Conservation (phyloP, 345 rosid species). For the Garcia nutans region DNA sequence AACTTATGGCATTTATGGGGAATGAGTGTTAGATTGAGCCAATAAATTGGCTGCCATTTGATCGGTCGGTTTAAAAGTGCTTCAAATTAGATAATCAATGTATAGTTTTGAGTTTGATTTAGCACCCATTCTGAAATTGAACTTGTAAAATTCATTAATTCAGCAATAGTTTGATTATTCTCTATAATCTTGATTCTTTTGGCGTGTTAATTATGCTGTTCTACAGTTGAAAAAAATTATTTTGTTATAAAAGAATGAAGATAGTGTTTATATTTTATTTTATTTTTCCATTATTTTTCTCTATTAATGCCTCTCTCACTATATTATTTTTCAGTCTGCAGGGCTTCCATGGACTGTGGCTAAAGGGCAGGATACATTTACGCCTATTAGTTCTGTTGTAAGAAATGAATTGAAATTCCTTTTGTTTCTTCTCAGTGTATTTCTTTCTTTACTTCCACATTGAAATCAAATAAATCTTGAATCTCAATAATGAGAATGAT, state of each 20-base stretch:
- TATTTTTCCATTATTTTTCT: neutral
- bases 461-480: neutral
- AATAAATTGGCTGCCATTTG: neutral
- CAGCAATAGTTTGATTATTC: too few species aligned
- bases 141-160: neutral
- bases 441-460: neutral
- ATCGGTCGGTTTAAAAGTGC: neutral
- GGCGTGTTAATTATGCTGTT: too few species aligned
- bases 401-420: conserved; percentile 25
- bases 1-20: neutral
- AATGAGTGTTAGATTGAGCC: neutral
- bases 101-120: neutral
- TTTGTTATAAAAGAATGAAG: neutral
- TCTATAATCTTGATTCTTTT: too few species aligned
- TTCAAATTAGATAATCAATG: neutral
- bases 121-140: neutral
- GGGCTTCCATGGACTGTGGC: conserved; percentile 97
- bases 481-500: neutral
- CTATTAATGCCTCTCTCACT: conserved; percentile 3
- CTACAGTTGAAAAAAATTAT: too few species aligned
- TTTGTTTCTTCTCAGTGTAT: conserved; percentile 3
- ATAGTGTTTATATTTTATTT: too few species aligned
- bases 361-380: conserved; percentile 91
- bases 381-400: conserved; percentile 88
- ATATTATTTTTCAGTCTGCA: conserved; percentile 52